Base-by-base conservation (phyloP, 108 stramenopile species). In the Nannochloropsis gaditana region DNA sequence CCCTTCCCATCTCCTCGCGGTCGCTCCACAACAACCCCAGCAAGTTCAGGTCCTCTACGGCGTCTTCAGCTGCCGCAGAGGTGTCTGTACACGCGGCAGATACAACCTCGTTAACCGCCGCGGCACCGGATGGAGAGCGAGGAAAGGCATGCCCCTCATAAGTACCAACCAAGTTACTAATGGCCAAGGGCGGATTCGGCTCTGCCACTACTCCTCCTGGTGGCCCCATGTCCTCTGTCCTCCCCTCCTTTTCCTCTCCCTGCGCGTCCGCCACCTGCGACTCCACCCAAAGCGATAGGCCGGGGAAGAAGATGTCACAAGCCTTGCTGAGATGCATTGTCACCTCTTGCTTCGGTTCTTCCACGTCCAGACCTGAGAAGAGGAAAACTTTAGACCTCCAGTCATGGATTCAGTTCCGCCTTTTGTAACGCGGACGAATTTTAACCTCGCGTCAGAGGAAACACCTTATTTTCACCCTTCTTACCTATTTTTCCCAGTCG, bases 401-500 rank as follows among this genome's bases (percentile, higher is more conserved):
- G 0, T 15, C 47, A 15, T 15, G 1, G 10, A 50, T 11, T 10
- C 47, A 3, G 19, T 73, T n/a, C 19, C 59, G 59, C 59, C 59
- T n/a, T 15, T 8, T n/a, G 59, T n/a, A 73, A 2, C 59, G 59
- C n/a, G n/a, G 59, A 73, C 10, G 47, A 50, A 73, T 73, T 4
- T 73, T 6, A 73, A n/a, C 19, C 59, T 73, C 59, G 59, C 59
- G 19, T 73, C 59, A 15, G n/a, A 73, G 59, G 59, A 15, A 15
- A 0, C 2, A n/a, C 59, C 59, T 73, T n/a, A 73, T 8, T 73
- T n/a, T 2, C 59, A 73, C 15, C 59, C 2, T n/a, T 5, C 59
- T 15, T 73, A 73, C 59, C 59, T 73, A 73, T 73, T 73, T 73
- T 73, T 15, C 59, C 59, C 5, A 73, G 59, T n/a, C 59, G 59